phyloP scores from a whole-genome alignment of 2,329 filamentous ascomycete species.

The Fusarium liriodendri region DNA sequence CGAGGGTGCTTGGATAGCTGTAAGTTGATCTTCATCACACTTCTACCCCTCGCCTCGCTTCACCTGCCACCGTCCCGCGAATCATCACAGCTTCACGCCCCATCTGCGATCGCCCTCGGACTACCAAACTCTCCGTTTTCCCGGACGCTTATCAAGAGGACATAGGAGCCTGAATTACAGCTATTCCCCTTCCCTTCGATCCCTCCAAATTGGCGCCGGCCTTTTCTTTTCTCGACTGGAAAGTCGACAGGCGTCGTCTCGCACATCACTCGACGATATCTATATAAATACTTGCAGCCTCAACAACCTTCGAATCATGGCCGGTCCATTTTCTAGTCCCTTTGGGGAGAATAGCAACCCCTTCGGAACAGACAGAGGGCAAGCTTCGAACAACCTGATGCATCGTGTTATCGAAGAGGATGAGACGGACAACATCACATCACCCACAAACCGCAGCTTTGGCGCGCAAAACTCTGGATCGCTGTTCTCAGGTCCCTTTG shows the following conservation, averaged over 20 bases:
- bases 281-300: not conserved
- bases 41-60: conserved; percentile 12
- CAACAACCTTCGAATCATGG: conserved; percentile 63
- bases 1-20: conserved; percentile 31
- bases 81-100: not conserved
- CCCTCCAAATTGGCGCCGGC: conserved; percentile 77
- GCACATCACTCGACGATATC: conserved; percentile 18
- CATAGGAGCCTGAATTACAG: conserved; percentile 72
- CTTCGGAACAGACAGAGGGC: conserved; percentile 40
- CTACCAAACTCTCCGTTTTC: conserved; percentile 48
- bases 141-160: conserved; percentile 69
- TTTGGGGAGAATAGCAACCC: conserved; percentile 66
- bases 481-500: conserved; percentile 64
- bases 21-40: conserved; percentile 29
- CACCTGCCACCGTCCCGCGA: not conserved
- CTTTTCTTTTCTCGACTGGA: conserved; percentile 75
- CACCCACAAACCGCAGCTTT: conserved; percentile 75
- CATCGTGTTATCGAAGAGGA: conserved; percentile 82
- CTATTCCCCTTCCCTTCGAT: conserved; percentile 70
- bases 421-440: conserved; percentile 79
- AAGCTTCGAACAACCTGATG: conserved; percentile 50
- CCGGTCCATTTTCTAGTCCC: conserved; percentile 81
- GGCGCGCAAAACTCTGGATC: conserved; percentile 53
- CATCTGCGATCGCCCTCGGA: not conserved
- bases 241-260: conserved; percentile 63